These are phyloP conservation scores for Chrysoporthe puriensis DNA, from an alignment of 2,329 filamentous ascomycete genomes.

Conservation along the genomic window DNA sequence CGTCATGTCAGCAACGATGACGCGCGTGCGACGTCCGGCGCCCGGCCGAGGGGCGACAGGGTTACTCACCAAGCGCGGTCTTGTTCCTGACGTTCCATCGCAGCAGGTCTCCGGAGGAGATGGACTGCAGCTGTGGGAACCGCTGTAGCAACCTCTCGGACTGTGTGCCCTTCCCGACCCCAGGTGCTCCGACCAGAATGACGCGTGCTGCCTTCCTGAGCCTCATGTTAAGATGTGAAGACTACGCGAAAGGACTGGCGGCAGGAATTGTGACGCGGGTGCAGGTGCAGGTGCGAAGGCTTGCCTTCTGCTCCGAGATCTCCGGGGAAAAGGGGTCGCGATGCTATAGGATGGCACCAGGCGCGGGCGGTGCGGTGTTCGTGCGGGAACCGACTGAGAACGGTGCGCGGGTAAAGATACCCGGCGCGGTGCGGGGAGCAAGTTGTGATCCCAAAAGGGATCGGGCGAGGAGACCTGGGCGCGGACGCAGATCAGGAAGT, in stretches of 20 bases:
- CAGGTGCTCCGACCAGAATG: constrained; percentile 94
- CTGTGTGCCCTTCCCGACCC: constrained; percentile 96
- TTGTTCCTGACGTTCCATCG: constrained; percentile 89
- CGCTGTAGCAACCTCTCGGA: constrained; percentile 83
- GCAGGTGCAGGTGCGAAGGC: constrained; percentile 22
- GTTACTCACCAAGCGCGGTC: constrained; percentile 75
- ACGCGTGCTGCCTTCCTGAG: constrained; percentile 84
- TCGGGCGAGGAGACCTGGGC: constrained; percentile 16
- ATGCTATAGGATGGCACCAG: constrained; percentile 1
- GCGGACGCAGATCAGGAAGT: constrained; percentile 22
- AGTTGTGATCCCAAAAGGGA: constrained; percentile 26
- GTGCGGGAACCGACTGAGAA: background rate
- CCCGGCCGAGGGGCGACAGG: constrained; percentile 23
- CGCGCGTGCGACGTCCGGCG: background rate
- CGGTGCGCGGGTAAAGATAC: background rate
- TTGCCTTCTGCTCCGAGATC: constrained; percentile 24
- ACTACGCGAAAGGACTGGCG: background rate
- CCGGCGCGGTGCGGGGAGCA: constrained; percentile 12
- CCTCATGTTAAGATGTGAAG: constrained; percentile 52
- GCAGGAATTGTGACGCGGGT: constrained; percentile 22
- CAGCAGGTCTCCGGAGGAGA: constrained; percentile 91
- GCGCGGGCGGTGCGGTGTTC: background rate
- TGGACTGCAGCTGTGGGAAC: constrained; percentile 86
- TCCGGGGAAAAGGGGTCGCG: constrained; percentile 1
- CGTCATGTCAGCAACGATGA: constrained; percentile 23